These are phyloP conservation scores for Trichocladium uniseriatum DNA, from an alignment of 495 filamentous ascomycete species.

Conservation along the genomic window DNA sequence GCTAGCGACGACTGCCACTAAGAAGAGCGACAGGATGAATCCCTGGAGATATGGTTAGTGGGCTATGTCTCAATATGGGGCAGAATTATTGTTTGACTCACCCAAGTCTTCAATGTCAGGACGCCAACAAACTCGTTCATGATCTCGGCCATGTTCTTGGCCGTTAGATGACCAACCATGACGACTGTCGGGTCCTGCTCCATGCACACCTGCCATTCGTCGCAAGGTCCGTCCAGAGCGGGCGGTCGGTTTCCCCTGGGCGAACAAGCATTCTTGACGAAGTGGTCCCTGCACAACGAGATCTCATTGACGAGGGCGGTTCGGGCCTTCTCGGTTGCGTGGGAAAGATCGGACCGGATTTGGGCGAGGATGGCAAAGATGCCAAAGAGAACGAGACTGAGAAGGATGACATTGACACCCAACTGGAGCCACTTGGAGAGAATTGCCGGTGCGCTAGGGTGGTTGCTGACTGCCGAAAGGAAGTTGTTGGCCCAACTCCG, in stretches of 20 bases:
- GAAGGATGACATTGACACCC: conserved; percentile 64
- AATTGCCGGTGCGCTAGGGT: conserved; percentile 78
- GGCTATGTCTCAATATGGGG: background rate
- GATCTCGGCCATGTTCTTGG: conserved; percentile 37
- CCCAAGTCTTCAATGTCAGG: conserved; percentile 45
- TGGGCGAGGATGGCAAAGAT: conserved; percentile 59
- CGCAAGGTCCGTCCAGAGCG: conserved; percentile 62
- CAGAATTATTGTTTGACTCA: conserved; percentile 42
- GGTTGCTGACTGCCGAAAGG: conserved; percentile 60
- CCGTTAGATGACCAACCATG: conserved; percentile 34
- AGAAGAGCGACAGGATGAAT: conserved; percentile 46
- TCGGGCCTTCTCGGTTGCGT: conserved; percentile 54
- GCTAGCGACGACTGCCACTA: conserved; percentile 46
- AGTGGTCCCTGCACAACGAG: conserved; percentile 57
- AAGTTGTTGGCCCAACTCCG: conserved; percentile 42
- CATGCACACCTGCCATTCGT: conserved; percentile 82
- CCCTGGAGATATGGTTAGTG: conserved; percentile 30
- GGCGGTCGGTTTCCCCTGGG: conserved; percentile 50
- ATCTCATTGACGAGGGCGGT: conserved; percentile 63
- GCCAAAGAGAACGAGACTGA: conserved; percentile 57
- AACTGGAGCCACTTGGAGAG: conserved; percentile 80
- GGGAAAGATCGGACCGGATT: conserved; percentile 66
- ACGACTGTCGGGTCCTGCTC: conserved; percentile 40
- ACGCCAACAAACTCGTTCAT: conserved; percentile 40
- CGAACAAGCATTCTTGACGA: conserved; percentile 62